Conservation (phyloP, 352 stramenopile genomes). For the Sclerospora graminicola region DNA sequence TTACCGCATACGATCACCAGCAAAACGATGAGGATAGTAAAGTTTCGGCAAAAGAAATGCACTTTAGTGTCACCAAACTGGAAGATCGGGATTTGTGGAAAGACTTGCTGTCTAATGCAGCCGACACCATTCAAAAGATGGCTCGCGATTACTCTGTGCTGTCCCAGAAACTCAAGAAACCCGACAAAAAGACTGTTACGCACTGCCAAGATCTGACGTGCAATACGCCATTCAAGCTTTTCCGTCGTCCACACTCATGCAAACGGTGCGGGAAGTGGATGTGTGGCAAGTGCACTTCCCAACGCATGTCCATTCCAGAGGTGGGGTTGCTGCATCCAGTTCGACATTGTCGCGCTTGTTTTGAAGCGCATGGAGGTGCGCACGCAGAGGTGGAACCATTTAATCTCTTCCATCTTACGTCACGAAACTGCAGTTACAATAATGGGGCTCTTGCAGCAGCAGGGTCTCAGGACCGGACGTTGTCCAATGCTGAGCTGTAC, state of each 20-base stretch:
- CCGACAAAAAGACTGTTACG: conserved; percentile 73
- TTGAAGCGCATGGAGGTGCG: conserved; percentile 51
- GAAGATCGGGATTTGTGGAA: conserved; percentile 80
- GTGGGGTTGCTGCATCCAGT: conserved; percentile 67
- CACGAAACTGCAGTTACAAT: conserved; percentile 1
- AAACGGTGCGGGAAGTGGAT: conserved; percentile 82
- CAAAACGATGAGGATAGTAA: conserved; percentile 35
- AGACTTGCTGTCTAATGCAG: conserved; percentile 48
- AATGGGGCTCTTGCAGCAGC: conserved; percentile 10
- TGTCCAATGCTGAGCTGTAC: conserved; percentile 71
- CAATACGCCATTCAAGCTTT: conserved; percentile 70
- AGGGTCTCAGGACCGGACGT: conserved; percentile 13
- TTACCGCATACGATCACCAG: conserved; percentile 75
- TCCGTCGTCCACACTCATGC: conserved; percentile 71
- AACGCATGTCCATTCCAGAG: conserved; percentile 74
- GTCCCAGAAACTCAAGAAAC: conserved; percentile 67
- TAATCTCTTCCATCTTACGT: conserved; percentile 43
- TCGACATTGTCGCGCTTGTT: conserved; percentile 70
- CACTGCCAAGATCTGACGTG: conserved; percentile 66
- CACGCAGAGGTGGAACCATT: conserved; percentile 55
- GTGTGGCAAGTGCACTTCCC: conserved; percentile 71
- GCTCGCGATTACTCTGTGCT: conserved; percentile 53
- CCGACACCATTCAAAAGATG: conserved; percentile 53
- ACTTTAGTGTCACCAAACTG: conserved; percentile 80
- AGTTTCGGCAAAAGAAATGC: conserved; percentile 52